Percentiles rank a stretch among this genome's conserved stretches.
Conservation (phyloP, 495 filamentous ascomycete genomes). For the Hypoxylon intermedium region DNA sequence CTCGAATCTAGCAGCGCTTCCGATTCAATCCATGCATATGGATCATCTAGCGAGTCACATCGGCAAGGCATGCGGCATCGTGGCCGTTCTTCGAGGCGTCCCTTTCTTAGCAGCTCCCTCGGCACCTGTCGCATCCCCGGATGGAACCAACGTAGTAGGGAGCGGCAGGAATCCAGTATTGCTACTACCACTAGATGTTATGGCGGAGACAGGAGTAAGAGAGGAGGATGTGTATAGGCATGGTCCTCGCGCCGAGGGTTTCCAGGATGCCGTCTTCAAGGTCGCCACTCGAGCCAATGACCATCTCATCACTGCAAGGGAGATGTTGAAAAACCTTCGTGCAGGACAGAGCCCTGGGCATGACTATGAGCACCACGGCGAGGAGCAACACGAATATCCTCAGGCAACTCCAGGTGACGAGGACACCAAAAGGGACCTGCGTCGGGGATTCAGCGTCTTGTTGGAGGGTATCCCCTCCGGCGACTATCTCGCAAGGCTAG, state of each 20-base stretch:
- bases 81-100: conserved; percentile 80
- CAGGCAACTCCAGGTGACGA: conserved; percentile 34
- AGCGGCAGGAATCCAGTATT: conserved; percentile 50
- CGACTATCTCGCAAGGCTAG: conserved; percentile 77
- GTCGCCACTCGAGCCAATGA: conserved; percentile 94
- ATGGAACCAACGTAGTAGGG: conserved; percentile 47
- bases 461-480: conserved; percentile 79
- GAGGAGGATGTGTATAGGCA: conserved; percentile 88
- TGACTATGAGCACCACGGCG: conserved; percentile 83
- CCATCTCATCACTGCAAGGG: conserved; percentile 90
- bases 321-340: conserved; percentile 83
- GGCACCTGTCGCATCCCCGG: conserved; percentile 56
- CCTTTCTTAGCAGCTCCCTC: conserved; percentile 82
- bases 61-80: conserved; percentile 90
- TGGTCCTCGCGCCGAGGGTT: conserved; percentile 76
- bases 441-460: conserved; percentile 75
- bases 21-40: conserved; percentile 77
- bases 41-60: conserved; percentile 95
- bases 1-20: conserved; percentile 77
- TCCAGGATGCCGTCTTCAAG: conserved; percentile 87
- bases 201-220: conserved; percentile 76
- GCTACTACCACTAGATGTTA: conserved; percentile 84
- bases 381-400: conserved; percentile 76
- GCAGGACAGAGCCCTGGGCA: conserved; percentile 77
- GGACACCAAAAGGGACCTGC: conserved; percentile 57